Percentiles rank a stretch among this genome's conserved stretches.
These are phyloP conservation scores for Mycothermus thermophilus DNA, from an alignment of 495 filamentous ascomycete genomes.

Conservation along the genomic window DNA sequence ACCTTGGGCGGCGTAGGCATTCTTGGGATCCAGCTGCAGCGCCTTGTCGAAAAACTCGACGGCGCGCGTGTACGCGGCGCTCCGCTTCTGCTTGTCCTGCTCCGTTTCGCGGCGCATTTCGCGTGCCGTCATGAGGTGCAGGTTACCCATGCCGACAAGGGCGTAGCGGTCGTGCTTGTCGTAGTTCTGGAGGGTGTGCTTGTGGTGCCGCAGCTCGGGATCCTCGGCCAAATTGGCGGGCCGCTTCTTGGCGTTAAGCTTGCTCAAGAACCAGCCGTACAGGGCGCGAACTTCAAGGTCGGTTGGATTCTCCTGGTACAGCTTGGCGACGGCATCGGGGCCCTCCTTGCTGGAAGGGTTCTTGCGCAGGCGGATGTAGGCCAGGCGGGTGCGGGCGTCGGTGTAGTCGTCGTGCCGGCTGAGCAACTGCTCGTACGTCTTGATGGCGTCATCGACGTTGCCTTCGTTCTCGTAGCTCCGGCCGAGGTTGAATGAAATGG, in stretches of 20 bases:
- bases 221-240: constrained; percentile 73
- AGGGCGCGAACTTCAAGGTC: constrained; percentile 85
- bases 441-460: constrained; percentile 66
- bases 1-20: constrained; percentile 92
- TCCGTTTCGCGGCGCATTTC: constrained; percentile 91
- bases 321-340: constrained; percentile 63
- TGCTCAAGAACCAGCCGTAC: constrained; percentile 86
- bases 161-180: constrained; percentile 97
- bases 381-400: constrained; percentile 72
- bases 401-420: constrained; percentile 78
- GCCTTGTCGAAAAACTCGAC: constrained; percentile 99
- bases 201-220: constrained; percentile 82
- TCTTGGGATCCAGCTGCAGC: constrained; percentile 77
- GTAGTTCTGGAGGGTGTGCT: constrained; percentile 83
- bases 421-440: constrained; percentile 73
- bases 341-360: constrained; percentile 65
- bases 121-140: constrained; percentile 70
- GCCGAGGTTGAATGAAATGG: constrained; percentile 91
- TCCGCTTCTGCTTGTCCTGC: constrained; percentile 75
- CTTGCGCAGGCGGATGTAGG: constrained; percentile 79
- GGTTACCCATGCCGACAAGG: constrained; percentile 89
- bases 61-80: constrained; percentile 71
- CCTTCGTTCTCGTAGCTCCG: constrained; percentile 84
- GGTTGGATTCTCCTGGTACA: constrained; percentile 62
- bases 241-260: constrained; percentile 59